Base-by-base conservation (phyloP, 1,284 basidiomycete species). In the Ustilago bromivora region DNA sequence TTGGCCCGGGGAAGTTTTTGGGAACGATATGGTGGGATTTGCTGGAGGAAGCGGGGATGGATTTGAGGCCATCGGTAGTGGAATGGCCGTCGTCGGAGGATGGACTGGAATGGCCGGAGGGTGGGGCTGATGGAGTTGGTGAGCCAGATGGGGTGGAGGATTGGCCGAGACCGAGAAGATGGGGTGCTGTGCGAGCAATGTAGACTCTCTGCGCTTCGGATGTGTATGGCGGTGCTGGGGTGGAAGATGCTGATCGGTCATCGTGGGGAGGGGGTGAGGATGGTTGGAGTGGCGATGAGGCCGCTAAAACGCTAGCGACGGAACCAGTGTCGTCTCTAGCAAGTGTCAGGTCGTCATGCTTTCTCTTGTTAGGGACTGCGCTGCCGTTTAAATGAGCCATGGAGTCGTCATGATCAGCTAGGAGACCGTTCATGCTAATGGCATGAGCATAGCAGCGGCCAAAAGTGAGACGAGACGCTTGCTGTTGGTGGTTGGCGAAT, bases 151-250 rank as follows among this genome's bases (percentile, higher is more conserved):
- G 66, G 5, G 66, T 58, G 6, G 67, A 34, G 2, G 46, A 19
- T 6, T 61, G 71, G 28, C 58, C 66, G 5, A 83, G 68, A 4
- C 58, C 66, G 7, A 83, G 68, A 4, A 83, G 71, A 63, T 83
- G 80, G 0, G 82, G 80, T 8, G 80, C 77, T 10, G 78, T 70
- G 34, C 73, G 64, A n/a, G 80, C 80, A 23, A 83, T 78, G 63
- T 77, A 76, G 28, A 71, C 74, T 46, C 65, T 70, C 34, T 78
- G 76, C 9, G 47, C 65, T 28, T 58, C 67, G 12, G 49, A 70
- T 66, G 11, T 68, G 55, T n/a, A 54, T 35, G 53, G 52, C 51
- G 53, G 64, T 64, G 47, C 66, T 51, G 52, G 71, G 32, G 35
- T 76, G 36, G 73, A 68, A 7, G 73, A 71, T 3, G 49, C 31